A percentile compares a stretch with the other conserved stretches of the same genome.
Conservation (phyloP, 768 basidiomycete species). For the Mrakia blollopis region DNA sequence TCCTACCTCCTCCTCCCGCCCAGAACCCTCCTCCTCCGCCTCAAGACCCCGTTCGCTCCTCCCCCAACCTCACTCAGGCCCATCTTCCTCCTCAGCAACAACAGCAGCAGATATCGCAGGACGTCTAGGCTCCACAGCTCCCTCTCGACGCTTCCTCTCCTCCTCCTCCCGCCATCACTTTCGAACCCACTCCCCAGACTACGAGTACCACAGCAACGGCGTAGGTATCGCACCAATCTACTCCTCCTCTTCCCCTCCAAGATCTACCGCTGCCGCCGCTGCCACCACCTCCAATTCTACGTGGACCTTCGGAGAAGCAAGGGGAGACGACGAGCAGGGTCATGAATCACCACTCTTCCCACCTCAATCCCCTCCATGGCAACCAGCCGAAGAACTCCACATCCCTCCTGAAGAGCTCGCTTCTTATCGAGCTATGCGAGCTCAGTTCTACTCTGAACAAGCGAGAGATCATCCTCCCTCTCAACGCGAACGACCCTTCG, state of each 20-base stretch:
- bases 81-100: background rate
- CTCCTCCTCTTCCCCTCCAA: background rate
- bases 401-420: background rate
- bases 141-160: background rate
- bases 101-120: background rate
- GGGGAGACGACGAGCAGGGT: background rate
- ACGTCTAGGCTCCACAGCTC: background rate
- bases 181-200: too few relatives aligned
- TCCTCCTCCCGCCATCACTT: background rate
- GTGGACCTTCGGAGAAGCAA: background rate
- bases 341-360: background rate
- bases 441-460: background rate
- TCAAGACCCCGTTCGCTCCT: background rate
- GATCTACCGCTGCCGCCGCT: background rate
- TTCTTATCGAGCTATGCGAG: background rate
- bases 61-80: background rate
- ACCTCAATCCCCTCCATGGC: slow-evolving; percentile 10
- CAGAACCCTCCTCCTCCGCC: background rate
- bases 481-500: too few relatives aligned
- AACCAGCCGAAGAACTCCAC: slow-evolving; percentile 3
- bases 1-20: background rate
- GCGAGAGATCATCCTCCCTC: too few relatives aligned
- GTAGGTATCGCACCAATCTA: background rate
- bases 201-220: background rate
- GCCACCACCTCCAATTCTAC: background rate